Base-by-base conservation (phyloP, 768 basidiomycete species). In the Naganishia antarctica region DNA sequence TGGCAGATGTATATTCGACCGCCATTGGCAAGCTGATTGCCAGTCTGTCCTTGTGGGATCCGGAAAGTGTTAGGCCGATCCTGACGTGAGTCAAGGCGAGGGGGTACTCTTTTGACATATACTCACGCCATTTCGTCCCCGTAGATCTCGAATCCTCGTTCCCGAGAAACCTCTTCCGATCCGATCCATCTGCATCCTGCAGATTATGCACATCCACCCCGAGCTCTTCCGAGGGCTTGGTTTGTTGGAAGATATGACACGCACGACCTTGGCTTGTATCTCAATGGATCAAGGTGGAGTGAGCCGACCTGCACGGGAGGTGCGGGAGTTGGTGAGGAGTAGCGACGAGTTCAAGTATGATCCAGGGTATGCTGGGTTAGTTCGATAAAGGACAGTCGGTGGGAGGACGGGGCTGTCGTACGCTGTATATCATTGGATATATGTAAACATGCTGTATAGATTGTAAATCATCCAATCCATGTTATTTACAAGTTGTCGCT, bases 1-100 rank as follows among this genome's bases (percentile, higher is more conserved):
- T 37, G 18, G 21, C 18, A 63, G 62, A 51, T 31, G 28, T 50
- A 8, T 63, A 53, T 25, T 46, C 62, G 23, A 63, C 32, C 16
- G 37, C 62, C 18, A 45, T 63, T n/a, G 40, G 50, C 9, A 63
- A 63, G 29, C 50, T 63, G 49, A 63, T 57, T 15, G 53, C 53
- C 4, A 34, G 53, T 15, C 37, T 57, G 12, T 57, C 53, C 18
- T 26, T 57, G 34, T 57, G 53, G 53, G 53, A 57, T 25, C 53
- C 53, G 23, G 53, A 57, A 26, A 29, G 53, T 21, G 53, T 57
- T 9, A 37, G 37, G 13, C 21, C 18, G 2, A 26, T 57, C 21
- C 18, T 57, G 37, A 57, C 37, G 53, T 57, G 34, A 57, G 53
- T 57, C 12, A 18, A 21, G 28, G 9, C 18, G 18, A 6, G 25